Evolutionary conservation across 2,329 filamentous ascomycete species (phyloP).

Genomic region (Fusarium nygamai): DNA sequence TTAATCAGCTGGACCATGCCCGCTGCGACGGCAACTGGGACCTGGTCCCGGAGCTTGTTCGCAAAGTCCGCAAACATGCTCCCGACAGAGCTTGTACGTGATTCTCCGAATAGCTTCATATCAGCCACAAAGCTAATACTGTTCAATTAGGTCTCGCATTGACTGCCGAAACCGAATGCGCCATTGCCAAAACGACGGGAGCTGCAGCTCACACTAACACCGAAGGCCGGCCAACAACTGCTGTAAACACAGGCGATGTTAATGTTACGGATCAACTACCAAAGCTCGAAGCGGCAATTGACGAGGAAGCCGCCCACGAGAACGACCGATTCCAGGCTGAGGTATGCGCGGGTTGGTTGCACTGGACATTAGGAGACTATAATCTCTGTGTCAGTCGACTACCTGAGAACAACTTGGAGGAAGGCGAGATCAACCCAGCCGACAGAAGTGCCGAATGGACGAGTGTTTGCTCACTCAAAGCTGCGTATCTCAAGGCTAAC

Average conservation of each 20-base stretch:
- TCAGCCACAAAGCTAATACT: slow-evolving; percentile 16
- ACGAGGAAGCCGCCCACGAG: slow-evolving; percentile 61
- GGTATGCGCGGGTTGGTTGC: slow-evolving; percentile 85
- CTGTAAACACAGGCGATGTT: slow-evolving; percentile 55
- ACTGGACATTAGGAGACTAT: slow-evolving; percentile 80
- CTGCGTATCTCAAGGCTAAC: slow-evolving; percentile 79
- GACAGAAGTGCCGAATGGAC: slow-evolving; percentile 77
- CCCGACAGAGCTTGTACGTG: slow-evolving; percentile 81
- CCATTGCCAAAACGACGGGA: slow-evolving; percentile 65
- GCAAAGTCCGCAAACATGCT: slow-evolving; percentile 95
- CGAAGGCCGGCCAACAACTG: slow-evolving; percentile 53
- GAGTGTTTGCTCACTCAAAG: slow-evolving; percentile 82
- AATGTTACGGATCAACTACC: slow-evolving; percentile 58
- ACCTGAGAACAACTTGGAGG: slow-evolving; percentile 67
- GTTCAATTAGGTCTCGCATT: slow-evolving; percentile 68
- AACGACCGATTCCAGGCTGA: slow-evolving; percentile 80
- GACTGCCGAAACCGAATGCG: slow-evolving; percentile 75
- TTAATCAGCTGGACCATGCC: slow-evolving; percentile 83
- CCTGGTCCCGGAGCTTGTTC: slow-evolving; percentile 85
- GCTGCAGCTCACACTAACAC: slow-evolving; percentile 32
- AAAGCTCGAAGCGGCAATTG: slow-evolving; percentile 65
- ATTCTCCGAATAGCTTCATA: slow-evolving; percentile 1
- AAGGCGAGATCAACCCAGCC: slow-evolving; percentile 62
- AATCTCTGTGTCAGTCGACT: slow-evolving; percentile 64
- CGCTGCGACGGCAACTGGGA: slow-evolving; percentile 90